Base-by-base conservation (phyloP, 352 stramenopile species). In the Globisporangium abappressorium region DNA sequence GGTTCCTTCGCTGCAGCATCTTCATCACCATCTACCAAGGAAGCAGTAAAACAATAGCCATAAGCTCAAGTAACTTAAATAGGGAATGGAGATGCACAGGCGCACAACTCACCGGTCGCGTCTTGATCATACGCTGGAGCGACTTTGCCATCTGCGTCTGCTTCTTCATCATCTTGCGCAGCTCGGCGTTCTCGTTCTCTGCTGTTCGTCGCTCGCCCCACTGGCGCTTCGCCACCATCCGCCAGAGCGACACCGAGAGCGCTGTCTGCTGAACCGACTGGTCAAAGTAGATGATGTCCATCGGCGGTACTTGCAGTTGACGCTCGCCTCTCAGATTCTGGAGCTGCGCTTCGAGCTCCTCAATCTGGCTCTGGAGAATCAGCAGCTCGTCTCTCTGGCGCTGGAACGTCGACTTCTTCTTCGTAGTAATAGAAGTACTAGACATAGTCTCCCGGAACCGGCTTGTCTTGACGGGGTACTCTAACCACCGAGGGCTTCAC, bases 371-470 rank as follows among this genome's bases (percentile, higher is more conserved):
- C 60, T 22, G 60, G 20, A 65, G 30, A 22, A 18, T 5, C 18
- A 22, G 15, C 26, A 65, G 18, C 26, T 65, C 60, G 26, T 65
- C 60, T 34, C 33, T 47, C 60, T 65, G 60, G 3, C 60, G 60
- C 60, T 65, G 60, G n/a, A 65, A 57, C 28, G 60, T 57, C 20
- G 60, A 57, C 60, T 65, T 65, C 28, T 65, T 65, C 46, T 65
- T 62, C 3, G 0, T 34, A 1, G 36, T 43, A 43, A 30, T 34
- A 1, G 36, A 18, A 43, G 36, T 18, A 18, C 11, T 15, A 43
- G 36, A 18, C 15, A 11, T 43, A 7, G 43, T 9, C 18, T 18
- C 43, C 38, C 41, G 14, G 15, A 1, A n/a, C 14, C 14, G 41
- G 18, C 41, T 47, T 14, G 5, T 2, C 38, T 47, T 47, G 38